phyloP scores from a whole-genome alignment of 2,329 filamentous ascomycete species.

The Claviceps spartinae region DNA sequence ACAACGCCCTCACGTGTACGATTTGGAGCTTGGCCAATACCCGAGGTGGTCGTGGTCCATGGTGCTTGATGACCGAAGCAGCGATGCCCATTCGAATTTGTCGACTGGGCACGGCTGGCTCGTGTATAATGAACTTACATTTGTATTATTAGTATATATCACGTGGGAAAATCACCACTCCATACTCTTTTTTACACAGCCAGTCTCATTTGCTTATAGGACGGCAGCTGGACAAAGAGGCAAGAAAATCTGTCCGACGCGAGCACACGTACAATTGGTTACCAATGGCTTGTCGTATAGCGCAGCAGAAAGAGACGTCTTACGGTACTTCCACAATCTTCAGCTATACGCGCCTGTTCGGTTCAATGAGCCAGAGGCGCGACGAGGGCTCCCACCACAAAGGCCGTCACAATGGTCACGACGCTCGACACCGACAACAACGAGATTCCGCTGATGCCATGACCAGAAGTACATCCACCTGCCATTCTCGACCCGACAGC shows the following conservation, averaged over 20 bases:
- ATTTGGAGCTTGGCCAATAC: not conserved
- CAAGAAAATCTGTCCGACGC: not conserved
- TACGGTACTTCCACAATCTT: too few relatives aligned
- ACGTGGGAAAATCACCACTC: too few relatives aligned
- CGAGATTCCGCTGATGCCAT: conserved; percentile 56
- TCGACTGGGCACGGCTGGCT: not conserved
- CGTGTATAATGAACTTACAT: not conserved
- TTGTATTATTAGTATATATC: not conserved
- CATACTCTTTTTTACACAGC: too few relatives aligned
- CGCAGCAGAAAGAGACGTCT: too few relatives aligned
- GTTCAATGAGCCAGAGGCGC: conserved; percentile 15
- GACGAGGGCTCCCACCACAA: conserved; percentile 32
- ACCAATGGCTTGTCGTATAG: too few relatives aligned
- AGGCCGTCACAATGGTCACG: conserved; percentile 44
- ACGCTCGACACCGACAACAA: conserved; percentile 48
- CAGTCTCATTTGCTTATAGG: not conserved
- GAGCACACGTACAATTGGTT: too few relatives aligned
- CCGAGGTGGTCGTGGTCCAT: not conserved
- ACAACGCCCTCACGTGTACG: not conserved
- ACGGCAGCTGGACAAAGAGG: not conserved
- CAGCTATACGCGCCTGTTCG: not conserved
- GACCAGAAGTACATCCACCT: conserved; percentile 55
- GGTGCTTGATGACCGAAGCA: not conserved
- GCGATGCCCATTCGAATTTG: not conserved
- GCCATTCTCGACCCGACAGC: conserved; percentile 47